Percentiles rank a stretch among this genome's conserved stretches.
Evolutionary conservation across 2,329 filamentous ascomycete species (phyloP).

Genomic region (Neurospora sp.): DNA sequence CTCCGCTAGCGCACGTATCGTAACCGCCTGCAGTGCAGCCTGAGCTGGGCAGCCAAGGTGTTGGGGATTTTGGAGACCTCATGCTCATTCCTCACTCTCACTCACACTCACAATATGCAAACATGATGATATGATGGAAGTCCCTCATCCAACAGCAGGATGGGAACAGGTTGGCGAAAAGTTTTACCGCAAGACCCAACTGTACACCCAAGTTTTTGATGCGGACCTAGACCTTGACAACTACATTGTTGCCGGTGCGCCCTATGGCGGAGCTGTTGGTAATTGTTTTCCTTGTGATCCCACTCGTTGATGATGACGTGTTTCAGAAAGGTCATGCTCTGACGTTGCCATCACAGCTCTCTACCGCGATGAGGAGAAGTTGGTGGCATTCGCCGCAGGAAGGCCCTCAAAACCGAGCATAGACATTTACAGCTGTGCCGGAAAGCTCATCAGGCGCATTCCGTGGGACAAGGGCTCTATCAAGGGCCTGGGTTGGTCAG

Average conservation of each 20-base stretch:
- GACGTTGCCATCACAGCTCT: conserved; percentile 47
- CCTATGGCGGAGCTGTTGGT: conserved; percentile 91
- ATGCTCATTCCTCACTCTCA: neutral
- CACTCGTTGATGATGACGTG: neutral
- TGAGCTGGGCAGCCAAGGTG: neutral
- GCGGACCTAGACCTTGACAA: conserved; percentile 90
- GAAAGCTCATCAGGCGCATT: conserved; percentile 76
- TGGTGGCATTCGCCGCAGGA: conserved; percentile 65
- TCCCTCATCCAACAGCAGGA: conserved; percentile 63
- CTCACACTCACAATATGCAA: conserved; percentile 12
- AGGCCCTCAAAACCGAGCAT: conserved; percentile 71
- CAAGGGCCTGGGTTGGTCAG: conserved; percentile 88
- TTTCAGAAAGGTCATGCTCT: neutral
- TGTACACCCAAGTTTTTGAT: conserved; percentile 91
- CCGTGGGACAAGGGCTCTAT: conserved; percentile 87
- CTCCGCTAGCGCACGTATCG: neutral
- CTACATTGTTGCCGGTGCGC: conserved; percentile 83
- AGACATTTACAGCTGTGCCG: conserved; percentile 88
- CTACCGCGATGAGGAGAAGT: conserved; percentile 78
- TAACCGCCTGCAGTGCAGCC: conserved; percentile 5
- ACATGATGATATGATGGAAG: conserved; percentile 39
- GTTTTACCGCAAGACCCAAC: conserved; percentile 90
- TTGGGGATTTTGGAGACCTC: neutral
- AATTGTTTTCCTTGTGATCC: conserved; percentile 24
- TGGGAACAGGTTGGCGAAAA: conserved; percentile 91